A percentile compares a stretch with the other conserved stretches of the same genome.
These are phyloP conservation scores for Barnettozyma siamensis DNA, from an alignment of 805 yeast genomes.

Conservation along the genomic window DNA sequence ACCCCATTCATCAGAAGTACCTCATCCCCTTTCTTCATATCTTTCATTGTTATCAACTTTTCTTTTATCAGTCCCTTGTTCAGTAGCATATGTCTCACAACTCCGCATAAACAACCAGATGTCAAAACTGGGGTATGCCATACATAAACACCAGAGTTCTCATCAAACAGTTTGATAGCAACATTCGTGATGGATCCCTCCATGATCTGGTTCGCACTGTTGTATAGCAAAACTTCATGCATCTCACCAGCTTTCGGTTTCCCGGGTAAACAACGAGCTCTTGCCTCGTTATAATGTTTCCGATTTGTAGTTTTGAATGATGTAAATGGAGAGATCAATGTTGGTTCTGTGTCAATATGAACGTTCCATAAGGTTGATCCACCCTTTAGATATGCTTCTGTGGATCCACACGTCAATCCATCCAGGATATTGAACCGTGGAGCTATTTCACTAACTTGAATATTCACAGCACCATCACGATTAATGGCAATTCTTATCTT, in stretches of 20 bases:
- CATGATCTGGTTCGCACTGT: slow-evolving; percentile 51
- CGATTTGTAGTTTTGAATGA: slow-evolving; percentile 84
- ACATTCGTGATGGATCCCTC: slow-evolving; percentile 84
- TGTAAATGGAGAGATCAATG: slow-evolving; percentile 65
- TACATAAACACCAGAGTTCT: slow-evolving; percentile 26
- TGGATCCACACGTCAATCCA: slow-evolving; percentile 19
- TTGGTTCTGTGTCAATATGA: slow-evolving; percentile 49
- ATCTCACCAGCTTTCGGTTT: slow-evolving; percentile 27
- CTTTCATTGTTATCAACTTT: slow-evolving; percentile 38
- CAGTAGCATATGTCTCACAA: slow-evolving; percentile 60
- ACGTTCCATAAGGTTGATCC: slow-evolving; percentile 46
- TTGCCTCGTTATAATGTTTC: slow-evolving; percentile 53
- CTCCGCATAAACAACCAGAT: slow-evolving; percentile 84
- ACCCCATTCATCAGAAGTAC: slow-evolving; percentile 77
- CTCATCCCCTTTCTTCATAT: slow-evolving; percentile 59
- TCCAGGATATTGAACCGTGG: slow-evolving; percentile 27
- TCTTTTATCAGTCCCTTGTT: slow-evolving; percentile 49
- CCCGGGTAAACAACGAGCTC: slow-evolving; percentile 39
- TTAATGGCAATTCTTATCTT: slow-evolving; percentile 44
- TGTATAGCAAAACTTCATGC: slow-evolving; percentile 68
- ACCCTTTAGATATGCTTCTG: slow-evolving; percentile 18
- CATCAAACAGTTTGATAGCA: slow-evolving; percentile 42
- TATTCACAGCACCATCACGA: slow-evolving; percentile 30
- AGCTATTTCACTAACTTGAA: slow-evolving; percentile 31
- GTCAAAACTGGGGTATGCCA: slow-evolving; percentile 83